Base-by-base conservation (phyloP, 139 green algal species). In the Chlorella sp. region DNA sequence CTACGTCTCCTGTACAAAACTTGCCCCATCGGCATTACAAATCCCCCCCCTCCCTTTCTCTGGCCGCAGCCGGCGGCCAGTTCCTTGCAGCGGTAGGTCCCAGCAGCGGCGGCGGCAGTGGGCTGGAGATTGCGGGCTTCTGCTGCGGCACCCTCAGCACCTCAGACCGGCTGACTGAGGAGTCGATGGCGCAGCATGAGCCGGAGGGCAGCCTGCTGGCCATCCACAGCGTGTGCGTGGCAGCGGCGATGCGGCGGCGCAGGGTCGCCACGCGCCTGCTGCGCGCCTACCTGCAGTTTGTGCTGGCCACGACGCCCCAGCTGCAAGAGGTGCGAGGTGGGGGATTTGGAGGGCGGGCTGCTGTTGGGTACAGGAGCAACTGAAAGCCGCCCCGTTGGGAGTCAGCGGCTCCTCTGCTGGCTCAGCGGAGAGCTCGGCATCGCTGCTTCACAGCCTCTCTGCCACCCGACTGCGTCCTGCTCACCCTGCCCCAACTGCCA, bases 141-240 rank as follows among this genome's bases (percentile, higher is more conserved):
- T 85, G 90, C 5, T 95, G 91, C 86, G 92, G 90, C 36, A 96
- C 92, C 0, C 78, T 90, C 43, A 91, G 76, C 44, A 46, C 14
- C 34, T 72, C 84, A 9, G 65, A 78, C 22, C 70, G 65, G 32
- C 82, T 96, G 19, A 95, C 90, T 5, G 86, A 94, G 46, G 90
- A 94, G 26, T 91, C 87, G 34, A 96, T 96, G 93, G 84, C 64
- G 14, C 85, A 32, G 5, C 92, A 96, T 80, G 87, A 93, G 11
- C 77, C 89, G 19, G 84, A 89, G 1, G 92, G 91, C 0, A n/a
- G 78, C 0, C 81, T 90, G 22, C 86, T 94, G 40, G 93, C 89
- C 48, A 88, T 95, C 6, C 92, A 95, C 85, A 90, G 79, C 11
- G 92, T 95, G 19, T 88, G 87, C 56, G 88, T 94, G 28, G 86